phyloP scores from a whole-genome alignment of 768 basidiomycete genomes.

The Mycena haematopus region DNA sequence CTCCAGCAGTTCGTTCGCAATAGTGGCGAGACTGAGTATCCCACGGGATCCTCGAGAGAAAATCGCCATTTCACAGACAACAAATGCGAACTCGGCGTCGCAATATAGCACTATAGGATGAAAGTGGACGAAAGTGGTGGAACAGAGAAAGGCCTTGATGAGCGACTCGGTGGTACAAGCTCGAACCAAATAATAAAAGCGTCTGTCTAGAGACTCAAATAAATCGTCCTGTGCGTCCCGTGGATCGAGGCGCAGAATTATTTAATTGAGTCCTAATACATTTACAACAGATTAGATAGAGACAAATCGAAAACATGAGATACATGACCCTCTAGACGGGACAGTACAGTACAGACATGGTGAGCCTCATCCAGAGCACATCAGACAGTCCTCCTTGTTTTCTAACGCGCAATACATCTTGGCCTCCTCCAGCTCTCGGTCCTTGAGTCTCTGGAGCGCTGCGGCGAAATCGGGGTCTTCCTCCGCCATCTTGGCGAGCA shows the following conservation, averaged over 20 bases:
- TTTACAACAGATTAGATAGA: slow-evolving; percentile 11
- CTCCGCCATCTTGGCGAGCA: slow-evolving; percentile 60
- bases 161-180: too few species aligned
- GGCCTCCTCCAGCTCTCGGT: slow-evolving; percentile 81
- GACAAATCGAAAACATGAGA: slow-evolving; percentile 4
- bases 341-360: not conserved
- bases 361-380: slow-evolving; percentile 46
- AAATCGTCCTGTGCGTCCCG: too few species aligned
- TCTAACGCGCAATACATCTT: slow-evolving; percentile 85
- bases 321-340: slow-evolving; percentile 59
- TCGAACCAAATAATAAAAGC: too few species aligned
- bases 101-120: too few species aligned
- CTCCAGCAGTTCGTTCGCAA: too few species aligned
- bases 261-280: slow-evolving; percentile 5
- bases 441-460: slow-evolving; percentile 71
- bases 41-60: too few species aligned
- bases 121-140: too few species aligned
- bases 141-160: too few species aligned
- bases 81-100: too few species aligned
- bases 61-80: too few species aligned
- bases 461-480: slow-evolving; percentile 79
- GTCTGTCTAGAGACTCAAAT: too few species aligned
- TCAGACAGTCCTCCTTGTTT: slow-evolving; percentile 93
- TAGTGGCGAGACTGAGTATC: too few species aligned
- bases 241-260: not conserved